A percentile compares a stretch with the other conserved stretches of the same genome.
phyloP scores from a whole-genome alignment of 139 green algal species.

The Yamagishiella unicocca region DNA sequence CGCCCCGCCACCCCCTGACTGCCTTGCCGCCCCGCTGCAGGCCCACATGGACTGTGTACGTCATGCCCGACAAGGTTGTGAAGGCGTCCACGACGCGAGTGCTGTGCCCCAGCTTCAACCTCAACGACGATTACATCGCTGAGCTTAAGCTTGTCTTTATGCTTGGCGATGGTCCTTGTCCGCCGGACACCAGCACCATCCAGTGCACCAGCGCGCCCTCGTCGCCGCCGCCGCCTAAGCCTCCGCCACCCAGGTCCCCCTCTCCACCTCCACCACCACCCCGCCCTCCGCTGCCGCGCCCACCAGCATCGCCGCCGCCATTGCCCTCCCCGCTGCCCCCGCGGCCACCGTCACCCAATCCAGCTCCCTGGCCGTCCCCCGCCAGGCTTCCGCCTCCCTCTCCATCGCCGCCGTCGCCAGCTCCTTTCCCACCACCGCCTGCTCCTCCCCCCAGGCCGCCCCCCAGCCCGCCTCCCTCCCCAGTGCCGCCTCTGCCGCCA shows the following conservation, averaged over 20 bases:
- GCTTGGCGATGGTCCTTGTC: background rate
- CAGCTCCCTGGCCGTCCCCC: background rate
- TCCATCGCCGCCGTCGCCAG: background rate
- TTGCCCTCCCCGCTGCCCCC: background rate
- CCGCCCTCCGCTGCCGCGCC: background rate
- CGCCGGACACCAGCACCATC: background rate
- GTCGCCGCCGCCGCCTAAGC: conserved; percentile 18
- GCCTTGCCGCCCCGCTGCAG: background rate
- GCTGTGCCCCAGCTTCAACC: background rate
- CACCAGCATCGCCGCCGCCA: background rate
- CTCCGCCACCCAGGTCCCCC: background rate
- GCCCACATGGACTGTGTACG: background rate
- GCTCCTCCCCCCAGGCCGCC: background rate
- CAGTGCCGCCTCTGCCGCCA: background rate
- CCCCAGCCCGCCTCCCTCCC: background rate
- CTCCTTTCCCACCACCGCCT: background rate
- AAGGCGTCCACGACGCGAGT: background rate
- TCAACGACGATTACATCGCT: background rate
- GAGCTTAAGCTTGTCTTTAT: background rate
- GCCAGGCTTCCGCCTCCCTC: background rate
- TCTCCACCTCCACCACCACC: background rate
- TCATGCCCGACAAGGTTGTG: background rate
- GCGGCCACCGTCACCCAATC: background rate
- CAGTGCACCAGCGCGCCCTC: background rate
- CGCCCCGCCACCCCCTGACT: too few species aligned